Conservation (phyloP, 495 filamentous ascomycete species). For the Polyplosphaeria fusca region DNA sequence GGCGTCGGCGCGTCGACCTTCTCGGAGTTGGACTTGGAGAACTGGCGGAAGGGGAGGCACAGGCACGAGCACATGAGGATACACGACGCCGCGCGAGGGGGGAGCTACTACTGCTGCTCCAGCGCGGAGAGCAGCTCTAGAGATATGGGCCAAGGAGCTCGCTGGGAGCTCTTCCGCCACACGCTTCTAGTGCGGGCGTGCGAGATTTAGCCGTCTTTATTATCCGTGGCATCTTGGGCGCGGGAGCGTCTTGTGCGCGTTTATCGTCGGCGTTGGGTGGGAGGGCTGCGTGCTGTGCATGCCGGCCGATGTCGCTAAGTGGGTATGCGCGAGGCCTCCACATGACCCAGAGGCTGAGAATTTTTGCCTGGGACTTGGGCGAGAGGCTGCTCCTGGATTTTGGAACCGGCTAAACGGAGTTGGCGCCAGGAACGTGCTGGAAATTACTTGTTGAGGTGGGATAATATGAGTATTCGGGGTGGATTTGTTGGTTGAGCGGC, state of each 20-base stretch:
- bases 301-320: conserved; percentile 18
- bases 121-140: too few relatives aligned
- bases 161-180: conserved; percentile 10
- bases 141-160: conserved; percentile 9
- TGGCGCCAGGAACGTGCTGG: too few relatives aligned
- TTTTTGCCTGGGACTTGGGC: too few relatives aligned
- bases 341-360: too few relatives aligned
- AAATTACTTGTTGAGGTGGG: too few relatives aligned
- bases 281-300: conserved; percentile 4
- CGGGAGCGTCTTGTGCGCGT: too few relatives aligned
- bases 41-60: conserved; percentile 6
- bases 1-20: neutral
- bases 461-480: too few relatives aligned
- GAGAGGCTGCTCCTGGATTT: too few relatives aligned
- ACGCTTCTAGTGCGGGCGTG: conserved; percentile 13
- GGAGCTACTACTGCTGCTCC: too few relatives aligned
- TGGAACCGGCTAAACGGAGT: too few relatives aligned
- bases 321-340: conserved; percentile 11
- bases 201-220: conserved; percentile 27
- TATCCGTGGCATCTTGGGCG: conserved; percentile 19
- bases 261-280: too few relatives aligned
- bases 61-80: conserved; percentile 18
- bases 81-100: neutral
- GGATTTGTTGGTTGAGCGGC: too few relatives aligned
- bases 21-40: conserved; percentile 13